Conservation (phyloP, 1,284 basidiomycete species). For the Moesziomyces parantarcticus region DNA sequence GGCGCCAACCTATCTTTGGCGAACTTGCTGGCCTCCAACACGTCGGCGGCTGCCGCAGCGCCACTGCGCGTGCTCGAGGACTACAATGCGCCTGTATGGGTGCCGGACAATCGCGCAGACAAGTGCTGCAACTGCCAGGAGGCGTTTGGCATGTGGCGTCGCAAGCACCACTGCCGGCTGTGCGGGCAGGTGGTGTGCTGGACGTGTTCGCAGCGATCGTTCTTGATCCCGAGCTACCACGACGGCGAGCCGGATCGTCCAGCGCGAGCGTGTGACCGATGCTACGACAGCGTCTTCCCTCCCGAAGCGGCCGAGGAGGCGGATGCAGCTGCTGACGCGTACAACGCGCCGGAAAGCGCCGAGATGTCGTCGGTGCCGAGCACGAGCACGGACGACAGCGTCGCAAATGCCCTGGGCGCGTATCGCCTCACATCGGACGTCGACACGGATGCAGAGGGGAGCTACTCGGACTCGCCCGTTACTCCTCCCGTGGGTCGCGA, state of each 20-base stretch:
- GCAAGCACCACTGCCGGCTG: slow-evolving; percentile 88
- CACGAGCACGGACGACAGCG: slow-evolving; percentile 38
- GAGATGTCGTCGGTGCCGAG: slow-evolving; percentile 39
- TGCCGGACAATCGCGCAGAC: slow-evolving; percentile 83
- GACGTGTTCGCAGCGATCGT: slow-evolving; percentile 71
- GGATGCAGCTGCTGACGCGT: slow-evolving; percentile 3
- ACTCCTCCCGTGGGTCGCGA: slow-evolving; percentile 24
- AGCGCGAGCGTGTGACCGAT: slow-evolving; percentile 83
- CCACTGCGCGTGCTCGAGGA: slow-evolving; percentile 75
- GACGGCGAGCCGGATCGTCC: slow-evolving; percentile 71
- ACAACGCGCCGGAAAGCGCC: slow-evolving; percentile 14
- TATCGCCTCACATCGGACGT: slow-evolving; percentile 15
- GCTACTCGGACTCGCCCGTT: slow-evolving; percentile 26
- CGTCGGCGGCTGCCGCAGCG: slow-evolving; percentile 12
- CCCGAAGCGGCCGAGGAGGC: slow-evolving; percentile 31
- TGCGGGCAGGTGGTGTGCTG: slow-evolving; percentile 89
- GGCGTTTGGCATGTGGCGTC: slow-evolving; percentile 80
- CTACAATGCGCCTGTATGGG: slow-evolving; percentile 91
- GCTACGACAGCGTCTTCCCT: slow-evolving; percentile 84
- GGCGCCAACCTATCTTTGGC: slow-evolving; percentile 36
- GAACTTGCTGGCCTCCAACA: slow-evolving; percentile 29
- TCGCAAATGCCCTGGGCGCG: slow-evolving; percentile 13
- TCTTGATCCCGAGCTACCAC: slow-evolving; percentile 61
- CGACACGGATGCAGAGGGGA: slow-evolving; percentile 23
- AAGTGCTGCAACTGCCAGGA: slow-evolving; percentile 84